These are phyloP conservation scores for Mycocentrospora acerina DNA, from an alignment of 2,329 filamentous ascomycete genomes.

Conservation along the genomic window DNA sequence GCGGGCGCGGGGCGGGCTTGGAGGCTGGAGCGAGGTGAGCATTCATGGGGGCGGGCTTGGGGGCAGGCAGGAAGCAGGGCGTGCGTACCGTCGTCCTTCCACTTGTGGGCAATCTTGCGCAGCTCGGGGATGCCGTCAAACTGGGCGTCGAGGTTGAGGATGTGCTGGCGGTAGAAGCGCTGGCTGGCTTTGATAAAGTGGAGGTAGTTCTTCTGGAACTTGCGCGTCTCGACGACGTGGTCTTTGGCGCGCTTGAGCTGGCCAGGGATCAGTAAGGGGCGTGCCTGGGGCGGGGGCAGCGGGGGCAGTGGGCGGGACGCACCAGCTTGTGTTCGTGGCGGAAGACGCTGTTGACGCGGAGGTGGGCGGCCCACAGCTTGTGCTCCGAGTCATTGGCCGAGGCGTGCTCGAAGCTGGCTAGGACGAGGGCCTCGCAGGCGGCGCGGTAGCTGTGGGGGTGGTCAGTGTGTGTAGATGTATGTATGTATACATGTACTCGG, in stretches of 20 bases:
- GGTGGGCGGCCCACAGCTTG: conserved; percentile 77
- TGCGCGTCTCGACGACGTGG: conserved; percentile 66
- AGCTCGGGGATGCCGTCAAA: conserved; percentile 61
- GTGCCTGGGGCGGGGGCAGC: background rate
- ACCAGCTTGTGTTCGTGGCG: conserved; percentile 56
- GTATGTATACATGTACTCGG: no score
- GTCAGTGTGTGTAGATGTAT: no score
- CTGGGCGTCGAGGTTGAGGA: conserved; percentile 70
- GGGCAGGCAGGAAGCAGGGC: background rate
- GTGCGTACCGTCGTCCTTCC: conserved; percentile 39
- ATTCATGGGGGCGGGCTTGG: background rate
- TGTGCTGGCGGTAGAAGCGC: conserved; percentile 83
- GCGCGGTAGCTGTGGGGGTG: conserved; percentile 66
- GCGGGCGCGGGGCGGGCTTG: conserved; percentile 28
- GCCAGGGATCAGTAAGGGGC: conserved; percentile 8
- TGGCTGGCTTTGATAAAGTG: conserved; percentile 86
- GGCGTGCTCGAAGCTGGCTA: conserved; percentile 69
- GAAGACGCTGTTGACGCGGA: conserved; percentile 75
- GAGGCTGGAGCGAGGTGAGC: conserved; percentile 44
- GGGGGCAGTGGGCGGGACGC: conserved; percentile 5
- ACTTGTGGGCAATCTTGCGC: conserved; percentile 54
- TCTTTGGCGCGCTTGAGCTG: conserved; percentile 54
- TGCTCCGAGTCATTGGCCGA: conserved; percentile 65
- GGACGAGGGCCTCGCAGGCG: conserved; percentile 70
- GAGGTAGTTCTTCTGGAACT: conserved; percentile 77